Evolutionary conservation across 169 alveolate species (phyloP).

Genomic region (Plasmodium vivax): DNA sequence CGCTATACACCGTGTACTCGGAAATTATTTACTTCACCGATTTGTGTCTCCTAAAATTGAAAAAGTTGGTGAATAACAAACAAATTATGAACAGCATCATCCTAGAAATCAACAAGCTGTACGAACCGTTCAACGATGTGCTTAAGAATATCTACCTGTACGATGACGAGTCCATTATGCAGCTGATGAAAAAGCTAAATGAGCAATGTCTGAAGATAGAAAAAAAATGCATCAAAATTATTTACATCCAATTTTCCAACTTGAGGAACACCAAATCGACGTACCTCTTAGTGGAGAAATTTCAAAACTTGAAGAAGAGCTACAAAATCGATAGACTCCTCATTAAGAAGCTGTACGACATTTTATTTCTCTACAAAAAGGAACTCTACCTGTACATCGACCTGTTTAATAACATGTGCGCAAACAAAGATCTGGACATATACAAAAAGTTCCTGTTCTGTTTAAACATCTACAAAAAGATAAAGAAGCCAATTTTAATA

Average conservation of each 20-base stretch:
- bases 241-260: constrained; percentile 63
- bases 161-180: constrained; percentile 70
- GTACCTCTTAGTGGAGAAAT: constrained; percentile 47
- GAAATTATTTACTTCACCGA: constrained; percentile 74
- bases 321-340: constrained; percentile 72
- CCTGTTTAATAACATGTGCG: constrained; percentile 48
- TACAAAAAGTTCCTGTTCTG: constrained; percentile 48
- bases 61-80: constrained; percentile 66
- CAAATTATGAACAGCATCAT: constrained; percentile 60
- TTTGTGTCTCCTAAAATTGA: constrained; percentile 66
- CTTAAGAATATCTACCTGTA: constrained; percentile 61
- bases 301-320: constrained; percentile 54
- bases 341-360: constrained; percentile 56
- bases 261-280: constrained; percentile 55
- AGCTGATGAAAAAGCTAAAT: constrained; percentile 59
- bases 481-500: constrained; percentile 62
- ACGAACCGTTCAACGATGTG: constrained; percentile 66
- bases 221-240: constrained; percentile 68
- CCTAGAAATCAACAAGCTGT: constrained; percentile 50
- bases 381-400: constrained; percentile 47
- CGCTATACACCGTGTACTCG: constrained; percentile 65
- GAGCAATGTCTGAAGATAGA: constrained; percentile 65
- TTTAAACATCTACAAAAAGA: constrained; percentile 61
- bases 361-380: constrained; percentile 46
- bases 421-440: constrained; percentile 26